A percentile compares a stretch with the other conserved stretches of the same genome.
These are phyloP conservation scores for Barnettozyma botsteinii DNA, from an alignment of 805 yeast genomes.

Conservation along the genomic window DNA sequence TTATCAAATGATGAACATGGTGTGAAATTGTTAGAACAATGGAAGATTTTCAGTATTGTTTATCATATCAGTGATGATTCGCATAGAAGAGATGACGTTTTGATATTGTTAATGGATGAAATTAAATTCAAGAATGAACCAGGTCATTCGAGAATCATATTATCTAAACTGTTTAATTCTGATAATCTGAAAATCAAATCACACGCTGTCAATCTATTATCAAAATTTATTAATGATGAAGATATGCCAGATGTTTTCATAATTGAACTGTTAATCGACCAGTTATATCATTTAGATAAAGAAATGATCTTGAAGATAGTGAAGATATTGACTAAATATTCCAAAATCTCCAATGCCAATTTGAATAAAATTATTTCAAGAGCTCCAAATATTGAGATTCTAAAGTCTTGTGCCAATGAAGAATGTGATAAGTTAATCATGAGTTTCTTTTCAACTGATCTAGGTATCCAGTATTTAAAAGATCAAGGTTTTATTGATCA, in stretches of 20 bases:
- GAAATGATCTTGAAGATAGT: constrained; percentile 53
- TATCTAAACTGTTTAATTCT: constrained; percentile 58
- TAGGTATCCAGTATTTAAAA: constrained; percentile 64
- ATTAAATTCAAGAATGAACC: constrained; percentile 49
- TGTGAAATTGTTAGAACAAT: constrained; percentile 59
- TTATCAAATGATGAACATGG: constrained; percentile 60
- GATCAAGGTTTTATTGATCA: constrained; percentile 53
- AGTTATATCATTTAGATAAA: constrained; percentile 59
- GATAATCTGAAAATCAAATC: constrained; percentile 46
- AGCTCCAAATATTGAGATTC: constrained; percentile 46
- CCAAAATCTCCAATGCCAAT: constrained; percentile 44
- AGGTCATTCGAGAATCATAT: constrained; percentile 61
- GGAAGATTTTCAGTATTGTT: constrained; percentile 80
- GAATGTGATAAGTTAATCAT: constrained; percentile 50
- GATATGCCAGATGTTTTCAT: constrained; percentile 34
- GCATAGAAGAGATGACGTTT: constrained; percentile 49
- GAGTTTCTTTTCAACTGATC: constrained; percentile 55
- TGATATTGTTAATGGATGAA: constrained; percentile 51
- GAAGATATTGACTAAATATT: constrained; percentile 46
- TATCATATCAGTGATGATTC: constrained; percentile 60
- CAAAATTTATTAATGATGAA: constrained; percentile 32
- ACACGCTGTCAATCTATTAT: constrained; percentile 51
- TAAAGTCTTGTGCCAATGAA: constrained; percentile 12
- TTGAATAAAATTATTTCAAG: constrained; percentile 45
- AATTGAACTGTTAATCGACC: constrained; percentile 52